Percentiles rank a stretch among this genome's conserved stretches.
Conservation (phyloP, 225 moss, liverwort and hornwort genomes). For the Polytrichum formosum region DNA sequence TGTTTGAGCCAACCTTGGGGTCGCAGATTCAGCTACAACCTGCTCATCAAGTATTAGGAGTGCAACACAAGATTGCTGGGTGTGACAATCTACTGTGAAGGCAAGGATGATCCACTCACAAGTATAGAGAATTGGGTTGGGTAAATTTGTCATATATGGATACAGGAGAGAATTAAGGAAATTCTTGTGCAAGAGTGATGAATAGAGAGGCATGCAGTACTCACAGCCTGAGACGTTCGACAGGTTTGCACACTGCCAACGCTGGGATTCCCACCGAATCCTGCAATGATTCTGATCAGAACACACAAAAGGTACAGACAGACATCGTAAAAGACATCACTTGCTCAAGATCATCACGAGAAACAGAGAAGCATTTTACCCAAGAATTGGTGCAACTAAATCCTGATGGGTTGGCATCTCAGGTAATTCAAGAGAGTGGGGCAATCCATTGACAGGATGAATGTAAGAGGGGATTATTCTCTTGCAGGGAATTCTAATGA, state of each 20-base stretch:
- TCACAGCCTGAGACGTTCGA: conserved; percentile 41
- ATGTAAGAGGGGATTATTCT: no score
- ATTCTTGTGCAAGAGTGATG: no score
- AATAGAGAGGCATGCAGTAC: conserved; percentile 2
- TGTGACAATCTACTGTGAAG: not conserved
- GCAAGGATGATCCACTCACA: not conserved
- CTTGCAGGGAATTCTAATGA: no score
- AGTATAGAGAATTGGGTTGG: not conserved
- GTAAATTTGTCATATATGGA: not conserved
- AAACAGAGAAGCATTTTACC: no score
- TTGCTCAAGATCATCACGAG: no score
- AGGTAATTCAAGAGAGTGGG: no score
- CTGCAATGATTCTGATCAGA: conserved; percentile 22
- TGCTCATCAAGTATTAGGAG: not conserved
- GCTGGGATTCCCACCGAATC: conserved; percentile 37
- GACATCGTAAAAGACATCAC: no score
- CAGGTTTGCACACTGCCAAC: conserved; percentile 42
- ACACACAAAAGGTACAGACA: no score
- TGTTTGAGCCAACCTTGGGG: conserved; percentile 64
- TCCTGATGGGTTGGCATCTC: no score
- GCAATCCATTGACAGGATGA: no score
- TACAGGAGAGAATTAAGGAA: no score
- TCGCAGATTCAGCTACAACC: conserved; percentile 14
- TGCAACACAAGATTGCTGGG: not conserved
- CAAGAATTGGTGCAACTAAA: no score